Conservation (phyloP, 208 protist species). For the Herpetomonas tarakana region DNA sequence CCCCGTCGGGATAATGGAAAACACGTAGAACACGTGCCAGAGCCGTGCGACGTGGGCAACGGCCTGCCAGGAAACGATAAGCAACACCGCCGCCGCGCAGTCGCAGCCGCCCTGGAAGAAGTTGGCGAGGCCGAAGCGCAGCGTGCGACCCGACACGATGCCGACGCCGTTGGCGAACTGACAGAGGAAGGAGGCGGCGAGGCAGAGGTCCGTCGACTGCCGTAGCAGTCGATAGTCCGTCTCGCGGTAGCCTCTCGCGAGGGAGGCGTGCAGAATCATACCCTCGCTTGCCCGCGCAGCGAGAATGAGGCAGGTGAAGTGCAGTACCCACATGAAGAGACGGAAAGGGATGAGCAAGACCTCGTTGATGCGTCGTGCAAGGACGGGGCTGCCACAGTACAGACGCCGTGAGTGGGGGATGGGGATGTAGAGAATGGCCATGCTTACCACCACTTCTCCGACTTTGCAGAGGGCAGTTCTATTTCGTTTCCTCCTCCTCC, state of each 20-base stretch:
- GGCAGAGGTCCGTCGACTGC: constrained; percentile 30
- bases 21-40: constrained; percentile 76
- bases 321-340: constrained; percentile 35
- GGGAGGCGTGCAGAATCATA: constrained; percentile 46
- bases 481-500: no score
- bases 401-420: constrained; percentile 1
- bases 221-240: constrained; percentile 42
- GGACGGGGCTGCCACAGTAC: constrained; percentile 1
- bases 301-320: constrained; percentile 62
- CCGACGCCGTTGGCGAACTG: constrained; percentile 50
- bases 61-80: constrained; percentile 51
- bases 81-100: constrained; percentile 38
- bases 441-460: constrained; percentile 1
- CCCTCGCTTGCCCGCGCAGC: constrained; percentile 35
- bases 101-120: constrained; percentile 54
- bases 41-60: constrained; percentile 39
- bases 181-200: constrained; percentile 48
- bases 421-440: constrained; percentile 12
- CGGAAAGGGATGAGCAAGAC: constrained; percentile 54
- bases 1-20: constrained; percentile 62
- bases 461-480: not conserved
- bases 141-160: constrained; percentile 54
- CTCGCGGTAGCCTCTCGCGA: constrained; percentile 20
- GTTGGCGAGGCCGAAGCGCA: constrained; percentile 55
- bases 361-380: constrained; percentile 40